Conservation (phyloP, 2,329 filamentous ascomycete species). For the Ceratocystiopsis sp. region DNA sequence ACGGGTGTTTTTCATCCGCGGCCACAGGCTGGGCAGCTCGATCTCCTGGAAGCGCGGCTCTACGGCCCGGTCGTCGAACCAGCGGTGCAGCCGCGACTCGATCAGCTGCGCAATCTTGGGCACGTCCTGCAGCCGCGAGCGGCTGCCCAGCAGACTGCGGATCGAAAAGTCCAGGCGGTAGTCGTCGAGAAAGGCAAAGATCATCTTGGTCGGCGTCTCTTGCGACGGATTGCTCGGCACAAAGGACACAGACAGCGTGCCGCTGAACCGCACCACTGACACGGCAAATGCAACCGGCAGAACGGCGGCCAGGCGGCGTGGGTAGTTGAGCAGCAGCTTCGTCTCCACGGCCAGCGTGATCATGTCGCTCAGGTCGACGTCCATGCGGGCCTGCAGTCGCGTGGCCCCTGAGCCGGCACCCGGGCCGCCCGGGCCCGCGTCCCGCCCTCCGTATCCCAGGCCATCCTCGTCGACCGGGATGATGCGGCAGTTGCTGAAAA, state of each 20-base stretch:
- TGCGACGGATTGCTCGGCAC: slow-evolving; percentile 58
- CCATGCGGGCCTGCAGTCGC: slow-evolving; percentile 82
- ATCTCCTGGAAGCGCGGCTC: slow-evolving; percentile 81
- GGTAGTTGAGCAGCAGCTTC: slow-evolving; percentile 85
- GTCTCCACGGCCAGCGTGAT: slow-evolving; percentile 92
- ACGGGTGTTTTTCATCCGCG: slow-evolving; percentile 65
- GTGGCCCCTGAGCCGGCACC: slow-evolving; percentile 24
- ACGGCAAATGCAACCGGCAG: slow-evolving; percentile 84
- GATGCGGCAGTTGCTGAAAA: slow-evolving; percentile 94
- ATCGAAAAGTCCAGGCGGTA: slow-evolving; percentile 74
- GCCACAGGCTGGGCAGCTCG: slow-evolving; percentile 67
- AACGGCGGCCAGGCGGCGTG: slow-evolving; percentile 73
- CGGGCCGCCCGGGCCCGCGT: no score
- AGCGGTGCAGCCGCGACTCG: slow-evolving; percentile 61
- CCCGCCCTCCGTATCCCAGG: slow-evolving; percentile 26
- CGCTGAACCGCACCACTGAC: slow-evolving; percentile 84
- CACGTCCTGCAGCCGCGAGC: slow-evolving; percentile 68
- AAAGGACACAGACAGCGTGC: slow-evolving; percentile 84
- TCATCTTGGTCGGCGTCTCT: slow-evolving; percentile 68
- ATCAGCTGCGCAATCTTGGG: slow-evolving; percentile 78
- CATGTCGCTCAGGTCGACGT: slow-evolving; percentile 91
- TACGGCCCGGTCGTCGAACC: slow-evolving; percentile 77
- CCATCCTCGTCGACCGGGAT: slow-evolving; percentile 80
- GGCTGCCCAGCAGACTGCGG: slow-evolving; percentile 59
- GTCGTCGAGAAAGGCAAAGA: slow-evolving; percentile 85